Percentiles rank a stretch among this genome's conserved stretches.
phyloP scores from a whole-genome alignment of 1,139 yeast species.

The Blastobotrys ciferrii region DNA sequence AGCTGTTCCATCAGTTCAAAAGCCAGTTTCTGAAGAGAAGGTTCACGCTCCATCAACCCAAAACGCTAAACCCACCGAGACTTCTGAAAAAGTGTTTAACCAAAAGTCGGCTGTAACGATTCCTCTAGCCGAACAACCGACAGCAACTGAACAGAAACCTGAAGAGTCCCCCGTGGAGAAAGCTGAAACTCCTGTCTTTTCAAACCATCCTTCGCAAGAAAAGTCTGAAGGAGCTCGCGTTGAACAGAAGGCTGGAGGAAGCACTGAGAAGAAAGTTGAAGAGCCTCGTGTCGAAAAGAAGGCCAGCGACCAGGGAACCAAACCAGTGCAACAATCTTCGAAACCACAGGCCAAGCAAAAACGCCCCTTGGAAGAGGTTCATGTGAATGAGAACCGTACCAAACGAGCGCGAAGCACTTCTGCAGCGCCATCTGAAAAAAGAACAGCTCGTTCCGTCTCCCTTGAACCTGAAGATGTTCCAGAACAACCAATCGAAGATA shows the following conservation, averaged over 20 bases:
- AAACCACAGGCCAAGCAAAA: not conserved
- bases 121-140: too few species aligned
- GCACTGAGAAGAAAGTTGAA: not conserved
- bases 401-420: not conserved
- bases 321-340: not conserved
- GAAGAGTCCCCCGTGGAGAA: not conserved
- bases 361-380: constrained; percentile 1
- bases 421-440: not conserved
- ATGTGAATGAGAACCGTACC: constrained; percentile 3
- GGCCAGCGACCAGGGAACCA: not conserved
- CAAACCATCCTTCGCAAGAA: too few species aligned
- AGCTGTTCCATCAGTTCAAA: too few species aligned
- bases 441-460: not conserved
- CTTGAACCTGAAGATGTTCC: constrained; percentile 1
- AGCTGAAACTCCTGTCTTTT: not conserved
- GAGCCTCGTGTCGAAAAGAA: not conserved
- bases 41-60: not conserved
- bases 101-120: too few species aligned
- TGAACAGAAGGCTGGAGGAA: too few species aligned
- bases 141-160: too few species aligned
- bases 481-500: constrained; percentile 37
- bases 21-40: not conserved
- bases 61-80: not conserved
- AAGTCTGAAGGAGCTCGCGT: too few species aligned
- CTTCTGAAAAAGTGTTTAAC: not conserved